phyloP scores from a whole-genome alignment of 371 early-diverging fungal genomes.

The Mucor piriformis region DNA sequence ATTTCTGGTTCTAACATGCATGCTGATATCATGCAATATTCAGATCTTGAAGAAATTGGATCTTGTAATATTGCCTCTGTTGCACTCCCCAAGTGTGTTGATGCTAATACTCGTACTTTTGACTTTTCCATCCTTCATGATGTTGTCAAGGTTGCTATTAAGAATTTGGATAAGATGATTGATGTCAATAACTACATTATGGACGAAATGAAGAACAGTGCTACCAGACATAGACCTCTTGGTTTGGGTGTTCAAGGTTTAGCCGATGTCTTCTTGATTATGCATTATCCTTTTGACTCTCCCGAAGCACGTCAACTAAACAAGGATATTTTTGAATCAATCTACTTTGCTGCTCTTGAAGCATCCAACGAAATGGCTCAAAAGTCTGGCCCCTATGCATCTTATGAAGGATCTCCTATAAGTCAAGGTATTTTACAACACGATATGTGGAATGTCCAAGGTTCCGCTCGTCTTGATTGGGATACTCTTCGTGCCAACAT shows the following conservation, averaged over 20 bases:
- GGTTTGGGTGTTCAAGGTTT: conserved; percentile 98
- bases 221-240: conserved; percentile 92
- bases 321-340: conserved; percentile 93
- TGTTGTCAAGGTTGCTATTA: conserved; percentile 80
- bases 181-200: conserved; percentile 96
- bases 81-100: conserved; percentile 92
- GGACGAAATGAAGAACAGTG: conserved; percentile 80
- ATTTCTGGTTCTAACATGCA: conserved; percentile 86
- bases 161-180: conserved; percentile 96
- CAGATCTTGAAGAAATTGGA: conserved; percentile 91
- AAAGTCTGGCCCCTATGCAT: conserved; percentile 80
- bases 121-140: conserved; percentile 55
- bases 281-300: conserved; percentile 95
- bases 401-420: conserved; percentile 90
- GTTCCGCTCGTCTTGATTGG: conserved; percentile 90
- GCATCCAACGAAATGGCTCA: conserved; percentile 91
- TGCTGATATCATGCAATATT: conserved; percentile 94
- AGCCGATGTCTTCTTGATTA: conserved; percentile 94
- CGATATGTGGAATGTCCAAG: conserved; percentile 89
- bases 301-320: conserved; percentile 86
- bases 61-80: conserved; percentile 98
- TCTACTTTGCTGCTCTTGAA: conserved; percentile 96
- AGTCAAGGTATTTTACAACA: conserved; percentile 92
- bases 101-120: conserved; percentile 34
- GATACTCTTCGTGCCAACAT: conserved; percentile 79